Evolutionary conservation across 1,284 basidiomycete species (phyloP).

Genomic region (Pseudomicrostroma phylloplanum): DNA sequence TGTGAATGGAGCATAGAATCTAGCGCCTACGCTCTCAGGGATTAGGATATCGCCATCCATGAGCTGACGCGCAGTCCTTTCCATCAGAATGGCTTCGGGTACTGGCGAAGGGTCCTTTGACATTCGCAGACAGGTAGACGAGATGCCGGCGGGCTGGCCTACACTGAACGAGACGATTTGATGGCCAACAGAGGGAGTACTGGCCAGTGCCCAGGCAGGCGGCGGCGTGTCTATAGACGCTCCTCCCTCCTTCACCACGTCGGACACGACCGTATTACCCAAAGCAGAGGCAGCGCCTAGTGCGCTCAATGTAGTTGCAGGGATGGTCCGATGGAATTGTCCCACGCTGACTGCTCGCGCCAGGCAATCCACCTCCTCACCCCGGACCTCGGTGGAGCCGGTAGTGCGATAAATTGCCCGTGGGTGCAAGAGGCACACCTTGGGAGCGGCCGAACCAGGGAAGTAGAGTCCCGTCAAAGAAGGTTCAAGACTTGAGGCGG

Average conservation of each 20-base stretch:
- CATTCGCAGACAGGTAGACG: constrained; percentile 9
- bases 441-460: constrained; percentile 33
- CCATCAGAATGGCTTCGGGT: constrained; percentile 3
- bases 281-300: constrained; percentile 20
- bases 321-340: constrained; percentile 37
- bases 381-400: constrained; percentile 17
- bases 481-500: constrained; percentile 21
- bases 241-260: constrained; percentile 15
- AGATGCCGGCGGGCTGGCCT: constrained; percentile 44
- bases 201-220: constrained; percentile 22
- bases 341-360: constrained; percentile 38
- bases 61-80: background rate
- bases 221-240: constrained; percentile 8
- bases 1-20: background rate
- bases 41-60: constrained; percentile 1
- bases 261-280: constrained; percentile 9
- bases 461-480: constrained; percentile 20
- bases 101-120: background rate
- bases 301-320: constrained; percentile 34
- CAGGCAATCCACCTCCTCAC: constrained; percentile 29
- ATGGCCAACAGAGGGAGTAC: background rate
- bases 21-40: background rate
- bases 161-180: constrained; percentile 30
- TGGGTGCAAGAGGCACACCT: constrained; percentile 44
- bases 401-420: constrained; percentile 30